Evolutionary conservation across 306 rosid species (phyloP).

Genomic region (Casuarina equisetifolia): DNA sequence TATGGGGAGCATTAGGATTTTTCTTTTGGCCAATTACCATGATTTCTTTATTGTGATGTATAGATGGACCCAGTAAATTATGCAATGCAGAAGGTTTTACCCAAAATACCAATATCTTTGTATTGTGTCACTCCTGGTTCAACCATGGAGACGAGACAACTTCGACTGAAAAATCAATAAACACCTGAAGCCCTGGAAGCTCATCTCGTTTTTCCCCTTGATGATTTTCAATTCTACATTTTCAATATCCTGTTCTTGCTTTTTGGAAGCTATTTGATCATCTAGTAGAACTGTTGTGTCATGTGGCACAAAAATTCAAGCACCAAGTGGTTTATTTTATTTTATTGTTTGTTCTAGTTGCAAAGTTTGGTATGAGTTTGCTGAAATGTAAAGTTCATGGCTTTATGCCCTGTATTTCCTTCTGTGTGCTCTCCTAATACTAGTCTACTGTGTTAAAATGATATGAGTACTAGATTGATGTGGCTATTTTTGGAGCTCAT

Average conservation of each 20-base stretch:
- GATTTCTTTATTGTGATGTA: background rate
- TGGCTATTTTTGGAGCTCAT: background rate
- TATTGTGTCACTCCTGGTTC: background rate
- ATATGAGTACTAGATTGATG: background rate
- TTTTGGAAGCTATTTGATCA: background rate
- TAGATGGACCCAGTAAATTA: background rate
- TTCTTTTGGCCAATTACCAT: background rate
- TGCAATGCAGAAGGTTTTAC: background rate
- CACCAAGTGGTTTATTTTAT: background rate
- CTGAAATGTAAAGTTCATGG: background rate
- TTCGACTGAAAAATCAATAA: background rate
- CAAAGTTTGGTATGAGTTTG: background rate
- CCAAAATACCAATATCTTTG: background rate
- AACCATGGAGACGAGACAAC: background rate
- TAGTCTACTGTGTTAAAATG: too few species aligned
- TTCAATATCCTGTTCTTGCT: background rate
- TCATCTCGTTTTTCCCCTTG: background rate
- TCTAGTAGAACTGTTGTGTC: background rate
- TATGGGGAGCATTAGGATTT: background rate
- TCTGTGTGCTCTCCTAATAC: background rate
- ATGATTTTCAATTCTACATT: background rate
- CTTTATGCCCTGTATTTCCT: background rate
- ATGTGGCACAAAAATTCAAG: background rate
- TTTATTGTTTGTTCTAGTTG: background rate
- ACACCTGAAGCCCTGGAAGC: background rate